Evolutionary conservation across 2,329 filamentous ascomycete genomes (phyloP), one percentile per base, ranked within the genome.

Genomic region (Ceratocystis alfenasii): DNA sequence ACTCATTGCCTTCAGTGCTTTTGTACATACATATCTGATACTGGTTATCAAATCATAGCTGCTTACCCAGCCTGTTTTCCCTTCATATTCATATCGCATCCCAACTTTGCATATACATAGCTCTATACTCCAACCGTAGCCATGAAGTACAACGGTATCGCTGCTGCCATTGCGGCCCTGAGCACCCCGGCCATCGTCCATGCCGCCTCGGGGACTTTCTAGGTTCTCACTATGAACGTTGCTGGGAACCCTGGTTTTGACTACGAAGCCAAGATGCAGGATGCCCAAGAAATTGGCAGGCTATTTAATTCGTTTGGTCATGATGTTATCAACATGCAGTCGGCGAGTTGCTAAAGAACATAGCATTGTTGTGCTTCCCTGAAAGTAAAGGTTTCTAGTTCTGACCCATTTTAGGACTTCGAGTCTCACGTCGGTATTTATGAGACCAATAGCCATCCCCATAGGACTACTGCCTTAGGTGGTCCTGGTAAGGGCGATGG

Each of bases 341-440:
- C 87, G 76, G 79, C 79, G 68, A 33, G 68, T 66, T 28, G 7
- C 50, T 25, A 5, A 55, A 12, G 12, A 20, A 12, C 15, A 8
- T n/a, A n/a, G 22, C 8, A n/a, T 12, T n/a, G 3, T 25, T 36
- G 30, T 33, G 30, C 30, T 33, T 33, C 30, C 59, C 17, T 8
- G 28, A 15, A 6, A 6, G 36, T 1, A 7, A 33, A 2, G 7
- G 6, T 33, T 33, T 33, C 6, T 33, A 33, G n/a, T 33, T 57
- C 25, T 44, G n/a, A n/a, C n/a, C n/a, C 20, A 44, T 33, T 33
- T 28, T 7, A 7, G 30, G 83, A 87, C 72, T 87, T 87, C 77
- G 86, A 86, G 74, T 88, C 83, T 73, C 84, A 88, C 70, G 81
- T 82, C 7, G 78, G 79, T 66, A 79, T 88, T 69, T 88, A 87